A percentile compares a stretch with the other conserved stretches of the same genome.
phyloP scores from a whole-genome alignment of 257 asterid species.

The Agastache rugosa region DNA sequence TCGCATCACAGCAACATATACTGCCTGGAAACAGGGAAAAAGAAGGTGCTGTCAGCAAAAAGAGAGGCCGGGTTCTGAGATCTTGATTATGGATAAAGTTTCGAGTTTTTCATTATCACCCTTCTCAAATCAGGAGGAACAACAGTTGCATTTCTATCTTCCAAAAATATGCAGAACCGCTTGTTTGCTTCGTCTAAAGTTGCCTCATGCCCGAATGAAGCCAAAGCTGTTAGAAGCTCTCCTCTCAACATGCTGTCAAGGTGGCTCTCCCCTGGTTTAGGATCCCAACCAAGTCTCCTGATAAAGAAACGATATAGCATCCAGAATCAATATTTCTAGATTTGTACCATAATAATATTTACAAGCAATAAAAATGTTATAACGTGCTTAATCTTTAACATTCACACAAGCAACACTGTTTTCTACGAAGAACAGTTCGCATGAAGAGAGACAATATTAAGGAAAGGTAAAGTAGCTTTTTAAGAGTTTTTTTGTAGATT shows the following conservation, averaged over 20 bases:
- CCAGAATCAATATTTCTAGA: conserved; percentile 8
- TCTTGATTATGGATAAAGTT: conserved; percentile 18
- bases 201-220: conserved; percentile 71
- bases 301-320: conserved; percentile 33
- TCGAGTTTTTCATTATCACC: conserved; percentile 47
- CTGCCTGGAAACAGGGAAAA: conserved; percentile 64
- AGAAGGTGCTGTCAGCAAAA: conserved; percentile 32
- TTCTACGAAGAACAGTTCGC: too few species aligned
- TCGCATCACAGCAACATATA: conserved; percentile 78
- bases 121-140: conserved; percentile 96
- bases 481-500: too few species aligned
- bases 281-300: conserved; percentile 99
- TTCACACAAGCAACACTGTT: too few species aligned
- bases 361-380: too few species aligned
- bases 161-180: conserved; percentile 72
- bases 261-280: conserved; percentile 90
- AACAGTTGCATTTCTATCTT: conserved; percentile 68
- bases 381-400: too few species aligned
- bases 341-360: background rate
- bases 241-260: conserved; percentile 96
- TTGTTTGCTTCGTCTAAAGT: conserved; percentile 74
- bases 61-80: conserved; percentile 6
- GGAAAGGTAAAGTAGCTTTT: too few species aligned
- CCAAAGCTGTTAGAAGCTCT: conserved; percentile 74
- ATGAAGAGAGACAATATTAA: too few species aligned